Base-by-base conservation (phyloP, 352 stramenopile species). In the Phytophthora boehmeriae region DNA sequence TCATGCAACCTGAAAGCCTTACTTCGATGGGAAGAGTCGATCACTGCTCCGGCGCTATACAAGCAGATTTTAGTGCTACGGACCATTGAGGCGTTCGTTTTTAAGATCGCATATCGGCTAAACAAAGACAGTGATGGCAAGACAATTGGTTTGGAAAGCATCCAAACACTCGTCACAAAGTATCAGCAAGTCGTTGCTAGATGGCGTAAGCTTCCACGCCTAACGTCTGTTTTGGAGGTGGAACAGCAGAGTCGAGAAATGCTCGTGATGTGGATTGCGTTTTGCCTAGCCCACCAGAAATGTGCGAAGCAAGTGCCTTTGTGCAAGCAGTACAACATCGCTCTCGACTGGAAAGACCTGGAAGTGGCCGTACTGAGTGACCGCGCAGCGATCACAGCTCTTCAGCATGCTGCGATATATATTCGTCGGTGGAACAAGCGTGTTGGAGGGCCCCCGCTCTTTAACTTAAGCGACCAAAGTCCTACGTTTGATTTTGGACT, bases 181-280 rank as follows among this genome's bases (percentile, higher is more conserved):
- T 75, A 75, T 39, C 52, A 69, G n/a, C 16, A 43, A 23, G 30
- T 57, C 43, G 22, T 39, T 6, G 54, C 2, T 5, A 14, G 67
- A 19, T 76, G 64, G 67, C 41, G 34, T 1, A 16, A 58, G 9
- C 43, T 67, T 23, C 42, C 51, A 8, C 49, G 49, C n/a, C 54
- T 52, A 22, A 66, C 55, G 3, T 62, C 51, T 6, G 14, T 71
- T 8, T 50, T 71, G 28, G 25, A 49, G 10, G 63, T 86, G 16
- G 70, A 83, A 36, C 68, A 83, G 30, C 65, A 52, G 2, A 86
- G 75, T 48, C 68, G 62, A 1, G 59, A 72, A 34, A 54, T 86
- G 41, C 27, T 88, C 10, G 46, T 84, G 9, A 54, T 70, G 14
- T 86, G 78, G 73, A 65, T 73, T 38, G 60, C 71, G 0, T 86